Percentiles rank a stretch among this genome's conserved stretches.
Conservation (phyloP, 2,329 filamentous ascomycete species). For the Aspergillus melleus region DNA sequence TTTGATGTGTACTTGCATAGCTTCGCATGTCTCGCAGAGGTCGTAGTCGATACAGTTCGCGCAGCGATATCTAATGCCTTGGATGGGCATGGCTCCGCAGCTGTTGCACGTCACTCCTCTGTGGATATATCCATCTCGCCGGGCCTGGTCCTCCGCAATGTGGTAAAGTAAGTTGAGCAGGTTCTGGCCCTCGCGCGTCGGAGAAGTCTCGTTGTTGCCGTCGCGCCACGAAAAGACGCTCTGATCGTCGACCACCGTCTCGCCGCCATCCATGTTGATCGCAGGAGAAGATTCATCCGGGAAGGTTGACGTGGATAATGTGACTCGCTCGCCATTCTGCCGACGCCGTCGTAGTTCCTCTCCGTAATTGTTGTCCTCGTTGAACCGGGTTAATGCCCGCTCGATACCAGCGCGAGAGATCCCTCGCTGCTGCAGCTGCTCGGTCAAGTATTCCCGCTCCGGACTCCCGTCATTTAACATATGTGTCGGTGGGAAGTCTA, state of each 20-base stretch:
- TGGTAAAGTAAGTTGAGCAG: conserved; percentile 84
- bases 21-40: conserved; percentile 89
- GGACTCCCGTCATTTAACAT: conserved; percentile 31
- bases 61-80: conserved; percentile 89
- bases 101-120: conserved; percentile 89
- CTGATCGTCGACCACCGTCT: conserved; percentile 43
- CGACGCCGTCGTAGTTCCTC: conserved; percentile 40
- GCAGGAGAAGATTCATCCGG: conserved; percentile 27
- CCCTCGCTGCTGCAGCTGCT: conserved; percentile 40
- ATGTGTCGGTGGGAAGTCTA: conserved; percentile 42
- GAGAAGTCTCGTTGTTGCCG: conserved; percentile 41
- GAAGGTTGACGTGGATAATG: conserved; percentile 34
- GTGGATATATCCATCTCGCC: conserved; percentile 85
- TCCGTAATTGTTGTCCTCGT: conserved; percentile 40
- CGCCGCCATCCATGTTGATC: conserved; percentile 32
- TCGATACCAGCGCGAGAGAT: conserved; percentile 40
- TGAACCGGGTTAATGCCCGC: conserved; percentile 39
- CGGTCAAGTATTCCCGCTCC: conserved; percentile 39
- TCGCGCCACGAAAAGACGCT: conserved; percentile 48
- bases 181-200: conserved; percentile 65
- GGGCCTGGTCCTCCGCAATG: conserved; percentile 90
- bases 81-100: conserved; percentile 84
- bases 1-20: conserved; percentile 69
- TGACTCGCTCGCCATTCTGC: conserved; percentile 41
- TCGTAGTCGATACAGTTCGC: conserved; percentile 96